Percentiles rank a stretch among this genome's conserved stretches.
phyloP scores from a whole-genome alignment of 2,329 filamentous ascomycete genomes.

The Colletotrichum coccodes region DNA sequence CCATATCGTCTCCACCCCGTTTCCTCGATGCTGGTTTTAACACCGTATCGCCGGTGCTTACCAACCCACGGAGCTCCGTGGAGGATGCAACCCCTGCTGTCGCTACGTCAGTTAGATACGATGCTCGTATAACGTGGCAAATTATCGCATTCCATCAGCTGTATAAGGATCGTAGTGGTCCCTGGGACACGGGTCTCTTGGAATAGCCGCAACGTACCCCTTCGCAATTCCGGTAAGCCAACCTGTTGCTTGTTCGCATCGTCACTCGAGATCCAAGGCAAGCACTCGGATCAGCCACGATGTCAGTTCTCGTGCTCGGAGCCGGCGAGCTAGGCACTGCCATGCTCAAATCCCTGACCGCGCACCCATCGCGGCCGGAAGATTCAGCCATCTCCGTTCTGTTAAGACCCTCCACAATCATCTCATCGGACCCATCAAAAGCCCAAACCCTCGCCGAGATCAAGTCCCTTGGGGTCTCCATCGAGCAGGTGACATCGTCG shows the following conservation, averaged over 20 bases:
- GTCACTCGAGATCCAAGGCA: too few relatives aligned
- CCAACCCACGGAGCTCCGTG: background rate
- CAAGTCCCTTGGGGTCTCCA: slow-evolving; percentile 46
- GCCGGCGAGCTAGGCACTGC: slow-evolving; percentile 73
- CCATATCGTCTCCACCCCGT: too few relatives aligned
- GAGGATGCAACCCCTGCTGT: background rate
- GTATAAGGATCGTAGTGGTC: background rate
- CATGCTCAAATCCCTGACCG: slow-evolving; percentile 61
- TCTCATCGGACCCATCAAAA: slow-evolving; percentile 49
- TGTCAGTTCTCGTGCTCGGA: slow-evolving; percentile 67
- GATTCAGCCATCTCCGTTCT: slow-evolving; percentile 60
- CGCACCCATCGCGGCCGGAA: slow-evolving; percentile 52
- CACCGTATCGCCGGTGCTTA: slow-evolving; percentile 1
- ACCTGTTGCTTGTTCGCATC: too few relatives aligned
- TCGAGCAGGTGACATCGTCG: slow-evolving; percentile 58
- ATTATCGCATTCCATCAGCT: too few relatives aligned
- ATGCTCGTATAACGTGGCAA: background rate
- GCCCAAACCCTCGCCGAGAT: slow-evolving; percentile 45
- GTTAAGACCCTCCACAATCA: slow-evolving; percentile 60
- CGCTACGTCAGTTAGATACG: background rate
- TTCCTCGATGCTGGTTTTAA: background rate
- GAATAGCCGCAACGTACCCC: too few relatives aligned
- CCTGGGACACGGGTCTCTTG: too few relatives aligned
- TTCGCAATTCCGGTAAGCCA: too few relatives aligned
- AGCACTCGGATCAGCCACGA: too few relatives aligned